Percentiles rank a stretch among this genome's conserved stretches.
Conservation (phyloP, 805 yeast genomes). For the Yarrowia alimentaria region DNA sequence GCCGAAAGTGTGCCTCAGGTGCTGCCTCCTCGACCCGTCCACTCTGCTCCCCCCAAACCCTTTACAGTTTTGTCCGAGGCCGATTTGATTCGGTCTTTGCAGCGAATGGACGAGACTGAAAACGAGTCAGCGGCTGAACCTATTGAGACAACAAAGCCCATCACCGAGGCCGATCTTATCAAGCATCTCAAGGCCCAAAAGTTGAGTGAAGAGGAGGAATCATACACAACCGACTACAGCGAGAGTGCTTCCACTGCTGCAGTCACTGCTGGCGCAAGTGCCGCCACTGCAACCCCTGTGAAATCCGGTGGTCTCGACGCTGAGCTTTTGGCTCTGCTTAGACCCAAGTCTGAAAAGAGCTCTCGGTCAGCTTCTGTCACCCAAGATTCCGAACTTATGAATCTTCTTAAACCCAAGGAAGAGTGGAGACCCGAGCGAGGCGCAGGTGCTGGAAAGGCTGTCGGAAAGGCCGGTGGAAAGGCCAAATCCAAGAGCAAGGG, state of each 20-base stretch:
- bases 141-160: not conserved
- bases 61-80: too few species aligned
- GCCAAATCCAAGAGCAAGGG: too few species aligned
- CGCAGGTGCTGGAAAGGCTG: too few species aligned
- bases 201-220: too few species aligned
- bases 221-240: too few species aligned
- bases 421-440: too few species aligned
- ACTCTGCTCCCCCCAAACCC: conserved; percentile 5
- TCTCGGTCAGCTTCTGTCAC: not conserved
- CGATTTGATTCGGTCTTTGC: too few species aligned
- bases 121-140: not conserved
- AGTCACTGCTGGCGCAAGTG: not conserved
- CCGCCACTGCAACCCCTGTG: not conserved
- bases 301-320: not conserved
- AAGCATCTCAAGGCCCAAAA: conserved; percentile 1
- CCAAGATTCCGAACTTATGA: not conserved
- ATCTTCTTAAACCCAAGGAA: too few species aligned
- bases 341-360: too few species aligned
- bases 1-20: conserved; percentile 14
- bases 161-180: conserved; percentile 18
- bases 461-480: too few species aligned
- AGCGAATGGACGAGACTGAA: too few species aligned
- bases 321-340: conserved; percentile 14
- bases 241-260: not conserved
- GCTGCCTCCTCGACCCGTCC: not conserved